Conservation (phyloP, 345 rosid species). For the Zanthoxylum bungeanum region DNA sequence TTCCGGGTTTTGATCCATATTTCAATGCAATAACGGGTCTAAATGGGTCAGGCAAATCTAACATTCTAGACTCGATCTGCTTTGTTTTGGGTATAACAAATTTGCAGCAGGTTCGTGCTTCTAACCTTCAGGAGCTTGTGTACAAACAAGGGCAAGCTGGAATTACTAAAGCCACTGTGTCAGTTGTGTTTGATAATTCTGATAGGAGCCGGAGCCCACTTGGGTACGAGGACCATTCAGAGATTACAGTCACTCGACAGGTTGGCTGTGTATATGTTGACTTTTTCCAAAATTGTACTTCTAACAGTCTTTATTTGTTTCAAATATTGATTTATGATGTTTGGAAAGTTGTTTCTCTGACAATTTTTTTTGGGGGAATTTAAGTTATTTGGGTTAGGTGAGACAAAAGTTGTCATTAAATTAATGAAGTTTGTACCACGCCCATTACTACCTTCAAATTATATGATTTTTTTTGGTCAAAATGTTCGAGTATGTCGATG, state of each 20-base stretch:
- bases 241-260: conserved; percentile 92
- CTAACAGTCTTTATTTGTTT: not conserved
- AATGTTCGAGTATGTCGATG: not conserved
- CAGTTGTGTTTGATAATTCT: conserved; percentile 84
- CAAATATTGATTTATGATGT: not conserved
- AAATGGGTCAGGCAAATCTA: conserved; percentile 99
- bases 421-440: not conserved
- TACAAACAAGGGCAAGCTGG: conserved; percentile 99
- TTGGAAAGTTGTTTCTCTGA: not conserved
- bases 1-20: conserved; percentile 86
- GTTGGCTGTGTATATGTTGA: conserved; percentile 25
- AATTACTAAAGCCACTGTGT: conserved; percentile 91
- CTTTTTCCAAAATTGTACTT: not conserved
- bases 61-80: conserved; percentile 94
- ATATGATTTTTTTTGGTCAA: not conserved
- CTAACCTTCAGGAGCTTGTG: conserved; percentile 96
- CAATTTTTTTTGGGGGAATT: not conserved
- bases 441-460: not conserved
- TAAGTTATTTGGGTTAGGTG: not conserved
- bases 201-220: conserved; percentile 78
- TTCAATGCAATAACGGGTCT: conserved; percentile 97
- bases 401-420: not conserved
- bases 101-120: conserved; percentile 96
- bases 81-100: conserved; percentile 97
- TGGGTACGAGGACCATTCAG: conserved; percentile 80